Percentiles rank a stretch among this genome's conserved stretches.
These are phyloP conservation scores for Ogataea sp. DNA, from an alignment of 805 yeast genomes.

Conservation along the genomic window DNA sequence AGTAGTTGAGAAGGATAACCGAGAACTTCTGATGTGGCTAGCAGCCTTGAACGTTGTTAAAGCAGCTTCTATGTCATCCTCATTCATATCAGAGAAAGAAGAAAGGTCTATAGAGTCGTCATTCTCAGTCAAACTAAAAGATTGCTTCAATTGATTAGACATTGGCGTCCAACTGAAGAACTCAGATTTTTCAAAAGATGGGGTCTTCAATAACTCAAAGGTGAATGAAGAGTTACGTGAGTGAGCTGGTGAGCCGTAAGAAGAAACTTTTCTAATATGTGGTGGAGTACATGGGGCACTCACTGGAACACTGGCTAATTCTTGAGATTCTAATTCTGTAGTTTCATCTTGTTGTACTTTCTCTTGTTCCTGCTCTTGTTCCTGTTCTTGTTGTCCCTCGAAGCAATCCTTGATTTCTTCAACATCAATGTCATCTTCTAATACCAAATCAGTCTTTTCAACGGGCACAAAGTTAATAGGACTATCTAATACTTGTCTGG, in stretches of 20 bases:
- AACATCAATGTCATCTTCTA: background rate
- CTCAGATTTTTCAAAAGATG: conserved; percentile 6
- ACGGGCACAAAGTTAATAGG: background rate
- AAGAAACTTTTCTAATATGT: conserved; percentile 13
- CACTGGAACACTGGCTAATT: background rate
- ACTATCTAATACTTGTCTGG: background rate
- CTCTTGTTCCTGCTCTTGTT: background rate
- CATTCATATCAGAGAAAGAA: conserved; percentile 1
- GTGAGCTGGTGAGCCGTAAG: conserved; percentile 15
- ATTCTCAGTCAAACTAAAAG: background rate
- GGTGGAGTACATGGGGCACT: too few species aligned
- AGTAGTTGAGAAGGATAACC: conserved; percentile 6
- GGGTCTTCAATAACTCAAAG: conserved; percentile 14
- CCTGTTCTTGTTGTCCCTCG: background rate
- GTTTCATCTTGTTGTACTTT: background rate
- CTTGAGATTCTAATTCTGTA: too few species aligned
- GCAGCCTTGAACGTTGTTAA: conserved; percentile 19
- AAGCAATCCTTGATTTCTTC: background rate
- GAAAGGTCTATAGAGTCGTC: conserved; percentile 1
- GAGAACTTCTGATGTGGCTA: conserved; percentile 15
- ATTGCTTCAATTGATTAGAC: too few species aligned
- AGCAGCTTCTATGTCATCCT: conserved; percentile 11
- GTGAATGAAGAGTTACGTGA: conserved; percentile 21
- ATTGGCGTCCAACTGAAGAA: background rate
- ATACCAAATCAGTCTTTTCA: background rate